Percentiles rank a stretch among this genome's conserved stretches.
Evolutionary conservation across 75 land plant genomes (phyloP).

Genomic region (Selaginella tamariscina): DNA sequence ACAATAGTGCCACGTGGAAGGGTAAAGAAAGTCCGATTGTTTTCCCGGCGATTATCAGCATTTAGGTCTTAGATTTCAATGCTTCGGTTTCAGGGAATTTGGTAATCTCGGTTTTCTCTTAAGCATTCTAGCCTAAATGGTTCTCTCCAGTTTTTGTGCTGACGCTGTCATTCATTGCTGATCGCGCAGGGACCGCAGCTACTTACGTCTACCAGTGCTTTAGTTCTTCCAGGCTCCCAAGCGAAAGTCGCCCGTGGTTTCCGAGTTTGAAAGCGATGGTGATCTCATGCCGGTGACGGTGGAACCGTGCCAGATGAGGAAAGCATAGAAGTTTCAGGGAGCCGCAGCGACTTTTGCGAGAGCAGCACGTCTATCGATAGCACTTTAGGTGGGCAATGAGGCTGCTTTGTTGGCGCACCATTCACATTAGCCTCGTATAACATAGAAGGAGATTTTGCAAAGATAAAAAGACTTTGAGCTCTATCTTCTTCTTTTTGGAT

Average conservation of each 20-base stretch:
- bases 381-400: conserved; percentile 1
- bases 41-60: conserved; percentile 3
- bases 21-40: conserved; percentile 1
- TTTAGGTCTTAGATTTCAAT: neutral
- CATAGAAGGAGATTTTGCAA: neutral
- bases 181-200: conserved; percentile 2
- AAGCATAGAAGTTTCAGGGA: conserved; percentile 3
- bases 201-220: conserved; percentile 1
- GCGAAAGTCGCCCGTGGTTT: neutral
- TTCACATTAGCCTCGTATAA: neutral
- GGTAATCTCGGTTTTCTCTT: neutral
- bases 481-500: conserved; percentile 2
- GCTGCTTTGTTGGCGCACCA: conserved; percentile 4
- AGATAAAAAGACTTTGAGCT: neutral
- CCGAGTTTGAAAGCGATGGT: conserved; percentile 1
- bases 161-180: conserved; percentile 3
- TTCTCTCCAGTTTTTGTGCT: conserved; percentile 3
- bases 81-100: conserved; percentile 1
- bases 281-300: conserved; percentile 4
- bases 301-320: neutral
- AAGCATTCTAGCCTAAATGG: conserved; percentile 3
- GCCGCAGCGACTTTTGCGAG: conserved; percentile 4
- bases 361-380: conserved; percentile 1
- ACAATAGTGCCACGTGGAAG: conserved; percentile 1
- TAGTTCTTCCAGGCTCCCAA: conserved; percentile 1